Evolutionary conservation across 2,329 filamentous ascomycete genomes (phyloP), one percentile per base, ranked within the genome.

Genomic region (Hyphodiscus sp.): DNA sequence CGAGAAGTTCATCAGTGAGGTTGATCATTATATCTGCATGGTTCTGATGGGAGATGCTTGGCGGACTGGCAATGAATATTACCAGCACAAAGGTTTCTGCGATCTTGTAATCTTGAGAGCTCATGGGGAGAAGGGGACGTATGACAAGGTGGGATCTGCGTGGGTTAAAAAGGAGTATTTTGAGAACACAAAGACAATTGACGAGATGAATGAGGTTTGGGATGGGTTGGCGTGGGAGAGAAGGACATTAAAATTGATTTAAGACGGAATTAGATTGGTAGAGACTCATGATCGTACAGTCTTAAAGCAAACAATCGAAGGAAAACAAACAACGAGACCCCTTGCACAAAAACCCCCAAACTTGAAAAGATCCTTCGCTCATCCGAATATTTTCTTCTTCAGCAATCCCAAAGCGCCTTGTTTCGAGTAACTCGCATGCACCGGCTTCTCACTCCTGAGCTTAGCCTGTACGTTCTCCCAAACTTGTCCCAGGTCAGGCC

Each of bases 401-500:
- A 57, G 10, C 4, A 54, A 19, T 5, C 42, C 45, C 38, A 54
- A 10, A 11, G 42, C 33, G 13, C 55, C 29, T 15, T 49, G 47
- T 44, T 49, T 48, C 29, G 38, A 55, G 42, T 58, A 58, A 2
- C 1, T 23, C 2, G 5, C n/a, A 52, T 59, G 51, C 1, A 53
- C 52, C 42, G 4, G 33, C 20, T 48, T 41, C 20, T 55, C 44
- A 8, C 51, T 49, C 15, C 53, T 44, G 18, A 55, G 8, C 20
- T 52, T 48, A 2, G 53, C 56, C 29, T 56, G 29, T 0, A 51
- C 46, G 51, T 55, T 58, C 23, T 58, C 53, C 56, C 56, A 58
- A 7, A 58, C 48, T 49, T 58, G 56, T 13, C 23, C 20, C 11
- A 56, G 41, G 15, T 55, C 53, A 1, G 56, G 56, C 15, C 56